Percentiles rank a stretch among this genome's conserved stretches.
These are phyloP conservation scores for Amauroascus verrucosus DNA, from an alignment of 2,329 filamentous ascomycete genomes.

Conservation along the genomic window DNA sequence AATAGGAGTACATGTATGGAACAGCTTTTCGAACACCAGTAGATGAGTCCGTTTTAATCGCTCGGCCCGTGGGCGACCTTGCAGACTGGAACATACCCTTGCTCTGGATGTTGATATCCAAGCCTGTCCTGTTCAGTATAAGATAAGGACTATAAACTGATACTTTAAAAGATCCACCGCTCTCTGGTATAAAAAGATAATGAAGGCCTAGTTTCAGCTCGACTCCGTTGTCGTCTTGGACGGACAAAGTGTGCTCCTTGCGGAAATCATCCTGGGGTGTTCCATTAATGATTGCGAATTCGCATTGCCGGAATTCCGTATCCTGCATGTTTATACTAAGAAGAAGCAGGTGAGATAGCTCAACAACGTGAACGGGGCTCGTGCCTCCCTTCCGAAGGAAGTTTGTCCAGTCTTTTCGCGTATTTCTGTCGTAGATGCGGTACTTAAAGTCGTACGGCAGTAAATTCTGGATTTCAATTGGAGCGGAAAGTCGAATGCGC, in stretches of 20 bases:
- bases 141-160: conserved; percentile 93
- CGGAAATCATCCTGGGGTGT: conserved; percentile 79
- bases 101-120: conserved; percentile 76
- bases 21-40: conserved; percentile 58
- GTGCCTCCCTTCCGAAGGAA: conserved; percentile 93
- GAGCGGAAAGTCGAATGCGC: conserved; percentile 81
- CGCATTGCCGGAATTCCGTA: conserved; percentile 84
- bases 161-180: conserved; percentile 90
- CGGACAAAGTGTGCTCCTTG: conserved; percentile 64
- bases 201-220: conserved; percentile 74
- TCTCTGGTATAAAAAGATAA: conserved; percentile 81
- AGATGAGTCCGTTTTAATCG: conserved; percentile 46
- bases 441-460: conserved; percentile 99
- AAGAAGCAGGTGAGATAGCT: conserved; percentile 83
- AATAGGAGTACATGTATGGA: conserved; percentile 94
- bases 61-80: conserved; percentile 72
- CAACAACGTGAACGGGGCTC: conserved; percentile 93
- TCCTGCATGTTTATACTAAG: conserved; percentile 96
- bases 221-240: conserved; percentile 76
- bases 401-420: conserved; percentile 97
- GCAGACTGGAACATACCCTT: conserved; percentile 81
- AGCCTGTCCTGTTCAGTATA: conserved; percentile 85
- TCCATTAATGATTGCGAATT: conserved; percentile 94
- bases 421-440: conserved; percentile 96
- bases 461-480: conserved; percentile 87